phyloP scores from a whole-genome alignment of 257 asterid species.

The Mentha longifolia region DNA sequence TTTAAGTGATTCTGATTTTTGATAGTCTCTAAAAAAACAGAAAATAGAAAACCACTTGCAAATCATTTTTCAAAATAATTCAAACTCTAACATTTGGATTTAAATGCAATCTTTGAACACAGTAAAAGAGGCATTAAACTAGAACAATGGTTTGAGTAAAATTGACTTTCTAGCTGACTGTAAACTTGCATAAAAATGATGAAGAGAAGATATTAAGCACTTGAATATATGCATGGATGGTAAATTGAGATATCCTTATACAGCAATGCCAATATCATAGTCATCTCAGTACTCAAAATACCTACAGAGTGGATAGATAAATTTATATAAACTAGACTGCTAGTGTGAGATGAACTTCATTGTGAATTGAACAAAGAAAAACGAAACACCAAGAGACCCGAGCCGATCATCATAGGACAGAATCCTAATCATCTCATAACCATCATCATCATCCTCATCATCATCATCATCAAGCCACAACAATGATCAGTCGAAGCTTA shows the following conservation, averaged over 20 bases:
- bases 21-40: no score
- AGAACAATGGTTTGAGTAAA: not conserved
- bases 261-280: slow-evolving; percentile 28
- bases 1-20: no score
- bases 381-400: slow-evolving; percentile 12
- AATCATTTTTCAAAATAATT: not conserved
- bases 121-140: not conserved
- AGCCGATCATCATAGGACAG: slow-evolving; percentile 14
- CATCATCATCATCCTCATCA: slow-evolving; percentile 21
- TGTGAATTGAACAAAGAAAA: slow-evolving; percentile 16
- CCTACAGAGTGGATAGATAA: slow-evolving; percentile 13
- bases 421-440: slow-evolving; percentile 10
- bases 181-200: not conserved
- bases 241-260: slow-evolving; percentile 22
- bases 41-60: not conserved
- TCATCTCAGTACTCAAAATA: slow-evolving; percentile 26
- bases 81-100: not conserved
- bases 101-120: not conserved
- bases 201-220: not conserved
- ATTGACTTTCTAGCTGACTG: not conserved
- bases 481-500: slow-evolving; percentile 33
- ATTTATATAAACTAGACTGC: slow-evolving; percentile 17
- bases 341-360: slow-evolving; percentile 21
- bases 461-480: not conserved
- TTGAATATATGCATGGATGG: slow-evolving; percentile 32